A percentile compares a stretch with the other conserved stretches of the same genome.
phyloP scores from a whole-genome alignment of 495 filamentous ascomycete species.

The Talaromyces borbonicus region DNA sequence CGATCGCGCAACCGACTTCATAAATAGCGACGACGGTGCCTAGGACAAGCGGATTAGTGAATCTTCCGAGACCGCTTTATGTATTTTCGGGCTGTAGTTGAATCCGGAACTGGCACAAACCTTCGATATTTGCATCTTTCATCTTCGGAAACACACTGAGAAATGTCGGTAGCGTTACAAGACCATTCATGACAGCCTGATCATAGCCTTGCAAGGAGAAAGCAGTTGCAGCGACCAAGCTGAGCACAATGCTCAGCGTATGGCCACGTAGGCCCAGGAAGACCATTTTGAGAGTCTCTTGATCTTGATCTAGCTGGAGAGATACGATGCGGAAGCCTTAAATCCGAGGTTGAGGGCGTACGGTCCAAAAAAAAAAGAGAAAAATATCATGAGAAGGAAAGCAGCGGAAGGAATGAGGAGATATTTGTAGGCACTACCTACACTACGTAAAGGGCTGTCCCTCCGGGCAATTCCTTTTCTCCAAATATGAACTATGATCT shows the following conservation, averaged over 20 bases:
- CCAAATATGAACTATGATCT: too few species aligned
- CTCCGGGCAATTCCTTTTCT: too few species aligned
- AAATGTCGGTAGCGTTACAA: constrained; percentile 12
- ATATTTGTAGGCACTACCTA: too few species aligned
- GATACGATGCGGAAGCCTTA: too few species aligned
- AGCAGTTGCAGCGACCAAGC: constrained; percentile 11
- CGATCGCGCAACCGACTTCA: constrained; percentile 11
- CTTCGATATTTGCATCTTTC: background rate
- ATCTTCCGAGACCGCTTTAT: background rate
- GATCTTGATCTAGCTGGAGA: too few species aligned
- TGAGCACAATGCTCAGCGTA: background rate
- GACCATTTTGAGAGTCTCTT: too few species aligned
- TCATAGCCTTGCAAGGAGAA: constrained; percentile 16
- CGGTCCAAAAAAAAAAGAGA: too few species aligned
- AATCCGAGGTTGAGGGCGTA: too few species aligned
- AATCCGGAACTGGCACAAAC: background rate
- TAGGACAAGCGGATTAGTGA: too few species aligned
- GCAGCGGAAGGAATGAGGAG: too few species aligned
- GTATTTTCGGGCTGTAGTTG: background rate
- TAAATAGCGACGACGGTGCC: constrained; percentile 12
- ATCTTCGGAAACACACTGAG: constrained; percentile 7
- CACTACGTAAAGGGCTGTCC: too few species aligned
- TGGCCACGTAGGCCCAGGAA: background rate
- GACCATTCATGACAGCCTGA: constrained; percentile 14
- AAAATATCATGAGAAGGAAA: too few species aligned